phyloP scores from a whole-genome alignment of 352 stramenopile species.

The Phytophthora brassicae region DNA sequence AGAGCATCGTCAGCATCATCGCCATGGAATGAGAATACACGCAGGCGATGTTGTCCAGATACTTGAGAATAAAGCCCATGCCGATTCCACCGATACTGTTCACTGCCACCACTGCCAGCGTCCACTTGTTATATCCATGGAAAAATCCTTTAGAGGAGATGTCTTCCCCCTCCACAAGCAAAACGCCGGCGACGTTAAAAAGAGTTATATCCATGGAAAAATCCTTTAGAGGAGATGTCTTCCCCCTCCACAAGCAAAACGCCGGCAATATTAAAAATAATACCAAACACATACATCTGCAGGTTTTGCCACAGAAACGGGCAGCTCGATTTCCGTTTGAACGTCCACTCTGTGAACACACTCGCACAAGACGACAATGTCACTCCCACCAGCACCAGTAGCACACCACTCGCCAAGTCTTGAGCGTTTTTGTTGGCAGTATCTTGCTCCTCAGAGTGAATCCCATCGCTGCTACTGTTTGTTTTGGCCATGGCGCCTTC shows the following conservation, averaged over 20 bases:
- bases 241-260: conserved; percentile 52
- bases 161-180: conserved; percentile 52
- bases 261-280: conserved; percentile 77
- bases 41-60: conserved; percentile 89
- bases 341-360: conserved; percentile 84
- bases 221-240: conserved; percentile 49
- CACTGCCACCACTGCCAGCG: conserved; percentile 69
- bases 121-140: conserved; percentile 80
- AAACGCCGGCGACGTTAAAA: conserved; percentile 71
- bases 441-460: conserved; percentile 22
- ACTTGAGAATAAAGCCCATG: conserved; percentile 85
- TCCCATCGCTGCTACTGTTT: conserved; percentile 12
- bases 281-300: conserved; percentile 80
- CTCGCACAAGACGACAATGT: conserved; percentile 83
- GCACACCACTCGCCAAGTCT: conserved; percentile 49
- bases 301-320: conserved; percentile 86
- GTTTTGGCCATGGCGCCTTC: conserved; percentile 12
- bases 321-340: conserved; percentile 76
- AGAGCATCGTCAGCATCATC: conserved; percentile 90
- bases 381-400: conserved; percentile 71
- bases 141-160: conserved; percentile 68
- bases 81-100: conserved; percentile 76
- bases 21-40: conserved; percentile 84
- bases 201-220: conserved; percentile 83
- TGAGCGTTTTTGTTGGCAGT: conserved; percentile 20